phyloP scores from a whole-genome alignment of 768 basidiomycete species.

The Pholiota molesta region DNA sequence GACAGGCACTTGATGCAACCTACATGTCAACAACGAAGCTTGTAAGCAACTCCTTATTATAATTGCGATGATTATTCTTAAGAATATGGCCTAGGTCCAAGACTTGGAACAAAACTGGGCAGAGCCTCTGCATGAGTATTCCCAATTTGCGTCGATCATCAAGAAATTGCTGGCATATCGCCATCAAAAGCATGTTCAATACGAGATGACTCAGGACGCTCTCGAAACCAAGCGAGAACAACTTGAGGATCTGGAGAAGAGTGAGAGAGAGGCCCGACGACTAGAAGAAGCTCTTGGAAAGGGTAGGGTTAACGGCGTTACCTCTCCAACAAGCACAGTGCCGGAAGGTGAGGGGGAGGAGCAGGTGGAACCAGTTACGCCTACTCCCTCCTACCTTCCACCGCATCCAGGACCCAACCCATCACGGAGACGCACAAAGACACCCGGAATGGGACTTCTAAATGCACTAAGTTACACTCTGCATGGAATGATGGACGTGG shows the following conservation, averaged over 20 bases:
- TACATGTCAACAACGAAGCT: conserved; percentile 91
- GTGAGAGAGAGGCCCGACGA: conserved; percentile 86
- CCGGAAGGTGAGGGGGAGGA: conserved; percentile 37
- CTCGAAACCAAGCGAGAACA: conserved; percentile 84
- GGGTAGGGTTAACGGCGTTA: conserved; percentile 37
- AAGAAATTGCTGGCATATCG: conserved; percentile 93
- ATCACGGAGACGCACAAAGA: conserved; percentile 51
- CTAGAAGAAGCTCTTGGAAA: conserved; percentile 85
- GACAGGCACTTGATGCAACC: conserved; percentile 93
- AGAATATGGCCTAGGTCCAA: conserved; percentile 63
- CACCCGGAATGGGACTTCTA: conserved; percentile 84
- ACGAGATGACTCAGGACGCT: conserved; percentile 93
- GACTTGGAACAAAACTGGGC: conserved; percentile 95
- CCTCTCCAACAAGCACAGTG: conserved; percentile 28
- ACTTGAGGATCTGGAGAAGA: conserved; percentile 89
- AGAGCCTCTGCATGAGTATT: conserved; percentile 94
- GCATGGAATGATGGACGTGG: conserved; percentile 98
- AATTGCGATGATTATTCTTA: background rate
- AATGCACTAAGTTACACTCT: conserved; percentile 93
- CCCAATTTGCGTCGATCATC: conserved; percentile 94
- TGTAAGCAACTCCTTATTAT: conserved; percentile 44
- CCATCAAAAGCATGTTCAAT: conserved; percentile 97
- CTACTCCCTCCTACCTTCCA: conserved; percentile 56
- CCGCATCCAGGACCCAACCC: conserved; percentile 84
- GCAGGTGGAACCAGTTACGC: conserved; percentile 40